phyloP scores from a whole-genome alignment of 345 rosid genomes.

The Viola odorata region DNA sequence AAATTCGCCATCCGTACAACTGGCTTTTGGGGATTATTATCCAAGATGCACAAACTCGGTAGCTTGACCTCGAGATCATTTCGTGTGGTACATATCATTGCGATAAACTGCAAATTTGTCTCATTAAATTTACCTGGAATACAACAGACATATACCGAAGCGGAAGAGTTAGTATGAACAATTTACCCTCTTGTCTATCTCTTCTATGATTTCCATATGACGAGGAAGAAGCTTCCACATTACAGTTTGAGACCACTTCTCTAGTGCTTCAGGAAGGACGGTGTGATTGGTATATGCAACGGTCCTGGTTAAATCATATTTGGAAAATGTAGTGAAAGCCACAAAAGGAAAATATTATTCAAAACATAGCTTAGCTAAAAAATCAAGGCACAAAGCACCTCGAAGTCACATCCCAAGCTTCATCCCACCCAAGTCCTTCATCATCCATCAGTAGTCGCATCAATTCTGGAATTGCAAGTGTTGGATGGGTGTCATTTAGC shows the following conservation, averaged over 20 bases:
- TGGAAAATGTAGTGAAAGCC: conserved; percentile 7
- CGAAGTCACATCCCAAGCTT: conserved; percentile 88
- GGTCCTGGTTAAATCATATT: conserved; percentile 48
- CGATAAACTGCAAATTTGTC: conserved; percentile 54
- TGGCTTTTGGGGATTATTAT: conserved; percentile 77
- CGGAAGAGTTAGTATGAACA: conserved; percentile 6
- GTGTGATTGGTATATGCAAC: conserved; percentile 97
- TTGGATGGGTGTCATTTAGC: conserved; percentile 96
- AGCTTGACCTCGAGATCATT: conserved; percentile 79
- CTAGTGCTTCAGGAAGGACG: conserved; percentile 97
- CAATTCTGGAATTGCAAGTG: conserved; percentile 95
- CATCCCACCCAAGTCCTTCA: conserved; percentile 97
- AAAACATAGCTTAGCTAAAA: neutral
- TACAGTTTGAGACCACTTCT: conserved; percentile 92
- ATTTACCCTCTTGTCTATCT: conserved; percentile 80
- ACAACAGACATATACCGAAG: neutral
- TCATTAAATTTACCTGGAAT: conserved; percentile 9
- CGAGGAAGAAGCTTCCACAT: conserved; percentile 99
- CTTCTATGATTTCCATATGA: conserved; percentile 96
- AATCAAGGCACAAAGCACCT: conserved; percentile 33
- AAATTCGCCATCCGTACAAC: conserved; percentile 97
- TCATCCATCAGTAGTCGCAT: conserved; percentile 87
- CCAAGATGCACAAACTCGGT: conserved; percentile 69
- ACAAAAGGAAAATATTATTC: neutral
- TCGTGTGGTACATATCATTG: conserved; percentile 42